Conservation (phyloP, 306 rosid genomes). For the Ceratonia siliqua region DNA sequence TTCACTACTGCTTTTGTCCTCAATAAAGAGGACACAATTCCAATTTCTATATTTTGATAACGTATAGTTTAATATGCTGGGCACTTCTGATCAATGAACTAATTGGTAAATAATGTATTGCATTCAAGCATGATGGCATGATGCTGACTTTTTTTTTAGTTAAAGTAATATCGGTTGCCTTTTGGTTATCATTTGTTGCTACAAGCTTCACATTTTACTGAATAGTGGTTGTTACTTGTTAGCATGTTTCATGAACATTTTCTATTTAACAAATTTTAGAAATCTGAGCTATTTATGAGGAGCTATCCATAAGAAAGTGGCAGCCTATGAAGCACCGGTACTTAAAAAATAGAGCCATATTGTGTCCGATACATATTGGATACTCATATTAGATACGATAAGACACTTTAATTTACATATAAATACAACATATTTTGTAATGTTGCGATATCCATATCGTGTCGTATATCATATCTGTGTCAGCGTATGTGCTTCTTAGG, state of each 20-base stretch:
- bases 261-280: not conserved
- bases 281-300: not conserved
- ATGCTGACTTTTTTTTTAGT: not conserved
- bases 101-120: not conserved
- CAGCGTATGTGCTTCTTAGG: too few relatives aligned
- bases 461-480: too few relatives aligned
- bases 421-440: too few relatives aligned
- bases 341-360: too few relatives aligned
- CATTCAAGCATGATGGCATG: not conserved
- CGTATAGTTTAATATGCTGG: not conserved
- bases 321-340: too few relatives aligned
- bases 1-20: not conserved
- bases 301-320: not conserved
- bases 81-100: not conserved
- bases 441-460: too few relatives aligned
- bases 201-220: not conserved
- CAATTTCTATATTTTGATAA: not conserved
- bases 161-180: not conserved
- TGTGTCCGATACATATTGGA: too few relatives aligned
- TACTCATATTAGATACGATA: too few relatives aligned
- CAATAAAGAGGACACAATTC: not conserved
- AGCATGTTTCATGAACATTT: not conserved
- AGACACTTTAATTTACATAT: too few relatives aligned
- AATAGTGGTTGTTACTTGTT: not conserved
- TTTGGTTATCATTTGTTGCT: not conserved